Evolutionary conservation across 2,329 filamentous ascomycete species (phyloP).

Genomic region (Leptographium wingfieldii): DNA sequence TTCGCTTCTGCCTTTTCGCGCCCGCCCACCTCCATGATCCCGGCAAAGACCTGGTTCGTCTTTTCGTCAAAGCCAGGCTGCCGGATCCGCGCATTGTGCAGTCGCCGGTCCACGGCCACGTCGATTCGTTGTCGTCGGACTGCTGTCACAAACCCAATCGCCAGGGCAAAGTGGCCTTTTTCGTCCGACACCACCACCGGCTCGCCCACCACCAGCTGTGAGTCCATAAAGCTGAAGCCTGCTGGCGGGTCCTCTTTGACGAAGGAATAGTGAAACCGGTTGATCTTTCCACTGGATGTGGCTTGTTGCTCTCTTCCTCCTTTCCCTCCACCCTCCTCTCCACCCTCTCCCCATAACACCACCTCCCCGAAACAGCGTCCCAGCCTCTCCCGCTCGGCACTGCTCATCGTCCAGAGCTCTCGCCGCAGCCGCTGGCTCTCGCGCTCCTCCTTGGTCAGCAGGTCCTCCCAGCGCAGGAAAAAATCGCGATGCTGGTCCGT

Average conservation of each 20-base stretch:
- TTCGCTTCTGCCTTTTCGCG: conserved; percentile 11
- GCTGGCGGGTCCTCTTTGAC: conserved; percentile 48
- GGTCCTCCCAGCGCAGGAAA: conserved; percentile 86
- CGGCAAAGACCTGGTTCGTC: conserved; percentile 74
- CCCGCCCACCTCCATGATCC: conserved; percentile 68
- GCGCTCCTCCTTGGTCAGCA: conserved; percentile 89
- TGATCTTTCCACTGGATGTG: conserved; percentile 54
- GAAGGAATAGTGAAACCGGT: conserved; percentile 79
- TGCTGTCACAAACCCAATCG: conserved; percentile 78
- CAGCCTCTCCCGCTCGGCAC: conserved; percentile 72
- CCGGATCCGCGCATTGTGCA: conserved; percentile 74
- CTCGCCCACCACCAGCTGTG: conserved; percentile 75
- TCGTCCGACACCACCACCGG: conserved; percentile 96
- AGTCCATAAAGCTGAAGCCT: conserved; percentile 78
- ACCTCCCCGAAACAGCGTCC: conserved; percentile 86
- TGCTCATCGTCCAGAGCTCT: conserved; percentile 94
- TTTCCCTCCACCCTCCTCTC: conserved; percentile 46
- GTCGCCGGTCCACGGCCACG: conserved; percentile 77
- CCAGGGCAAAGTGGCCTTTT: conserved; percentile 84
- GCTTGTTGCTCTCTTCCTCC: conserved; percentile 51
- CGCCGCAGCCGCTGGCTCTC: conserved; percentile 76
- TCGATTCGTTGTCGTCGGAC: conserved; percentile 65
- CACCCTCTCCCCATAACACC: conserved; percentile 51
- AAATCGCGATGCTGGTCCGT: conserved; percentile 64
- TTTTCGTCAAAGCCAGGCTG: conserved; percentile 62